Base-by-base conservation (phyloP, 257 asterid genomes). In the Coffea canephora region DNA sequence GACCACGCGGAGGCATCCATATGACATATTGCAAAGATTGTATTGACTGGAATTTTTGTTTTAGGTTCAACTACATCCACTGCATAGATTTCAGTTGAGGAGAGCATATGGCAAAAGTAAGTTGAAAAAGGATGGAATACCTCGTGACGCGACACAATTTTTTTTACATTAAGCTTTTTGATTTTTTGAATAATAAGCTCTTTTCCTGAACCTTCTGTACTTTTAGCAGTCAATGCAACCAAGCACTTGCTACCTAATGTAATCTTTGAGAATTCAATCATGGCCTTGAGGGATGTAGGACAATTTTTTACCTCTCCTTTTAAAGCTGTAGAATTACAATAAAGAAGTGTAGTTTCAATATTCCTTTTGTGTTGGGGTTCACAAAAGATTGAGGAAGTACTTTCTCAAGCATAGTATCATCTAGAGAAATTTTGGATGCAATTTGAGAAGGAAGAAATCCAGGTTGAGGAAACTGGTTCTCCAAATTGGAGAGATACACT, bases 81-180 rank as follows among this genome's bases (percentile, higher is more conserved):
- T 0, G 74, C 61, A 46, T 84, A 86, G 39, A 88, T 23, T 8
- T 50, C 69, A 3, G 88, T 69, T 1, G 89, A 85, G 1, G 86
- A 50, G 1, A 89, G 62, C 68, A 84, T 74, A 52, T 89, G 92
- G 61, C 91, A 89, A 6, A 80, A 84, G 36, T 85, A 87, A 0
- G 88, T 79, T 0, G 89, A 83, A 43, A 87, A 87, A 0, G 91
- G 43, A 39, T 1, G 43, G 43, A 39, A 39, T 39, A 39, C 5
- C 43, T 4, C 43, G 0, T 39, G 43, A 39, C 43, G 2, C 0
- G 43, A 39, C 5, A 39, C 2, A 39, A 39, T 39, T 39, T 39
- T 39, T 39, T 39, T 39, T 39, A 39, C 43, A 39, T 39, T 39
- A 39, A 39, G 43, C 43, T 39, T 39, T 39, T 39, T 39, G 5